These are phyloP conservation scores for Nadsonia commutata DNA, from an alignment of 1,139 yeast species.

Conservation along the genomic window DNA sequence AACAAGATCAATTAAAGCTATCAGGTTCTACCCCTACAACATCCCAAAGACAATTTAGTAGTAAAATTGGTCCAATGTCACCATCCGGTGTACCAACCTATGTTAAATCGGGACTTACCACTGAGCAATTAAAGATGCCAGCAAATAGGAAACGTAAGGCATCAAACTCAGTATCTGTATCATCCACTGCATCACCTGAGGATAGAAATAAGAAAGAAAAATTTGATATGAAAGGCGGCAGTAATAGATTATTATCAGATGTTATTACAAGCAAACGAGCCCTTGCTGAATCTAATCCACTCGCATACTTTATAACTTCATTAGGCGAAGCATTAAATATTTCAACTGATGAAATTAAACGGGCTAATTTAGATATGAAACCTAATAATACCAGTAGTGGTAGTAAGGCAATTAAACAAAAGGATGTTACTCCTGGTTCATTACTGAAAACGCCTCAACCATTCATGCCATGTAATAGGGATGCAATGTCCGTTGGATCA, in stretches of 20 bases:
- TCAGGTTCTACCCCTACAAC: constrained; percentile 5
- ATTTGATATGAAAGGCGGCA: constrained; percentile 12
- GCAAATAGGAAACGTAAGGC: constrained; percentile 16
- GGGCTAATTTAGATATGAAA: not conserved
- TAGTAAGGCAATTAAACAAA: constrained; percentile 1
- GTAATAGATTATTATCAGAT: constrained; percentile 11
- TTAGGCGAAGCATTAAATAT: constrained; percentile 19
- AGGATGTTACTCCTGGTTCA: constrained; percentile 15
- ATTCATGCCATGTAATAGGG: constrained; percentile 3
- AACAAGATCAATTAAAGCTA: constrained; percentile 1
- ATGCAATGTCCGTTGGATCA: not conserved
- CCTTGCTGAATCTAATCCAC: constrained; percentile 16
- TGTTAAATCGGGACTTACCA: constrained; percentile 14
- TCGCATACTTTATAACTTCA: constrained; percentile 16
- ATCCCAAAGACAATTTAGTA: constrained; percentile 2
- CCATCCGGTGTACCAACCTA: constrained; percentile 18
- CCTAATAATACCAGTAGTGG: not conserved
- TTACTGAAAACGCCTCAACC: constrained; percentile 17
- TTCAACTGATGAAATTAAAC: constrained; percentile 14
- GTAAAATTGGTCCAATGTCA: constrained; percentile 7
- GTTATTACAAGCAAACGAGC: constrained; percentile 14
- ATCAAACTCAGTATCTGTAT: constrained; percentile 5
- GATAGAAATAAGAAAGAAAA: constrained; percentile 17
- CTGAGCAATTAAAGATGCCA: constrained; percentile 20
- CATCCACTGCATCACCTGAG: constrained; percentile 12